Evolutionary conservation across 139 green algal species (phyloP).

Genomic region (Mychonastes homosphaera): DNA sequence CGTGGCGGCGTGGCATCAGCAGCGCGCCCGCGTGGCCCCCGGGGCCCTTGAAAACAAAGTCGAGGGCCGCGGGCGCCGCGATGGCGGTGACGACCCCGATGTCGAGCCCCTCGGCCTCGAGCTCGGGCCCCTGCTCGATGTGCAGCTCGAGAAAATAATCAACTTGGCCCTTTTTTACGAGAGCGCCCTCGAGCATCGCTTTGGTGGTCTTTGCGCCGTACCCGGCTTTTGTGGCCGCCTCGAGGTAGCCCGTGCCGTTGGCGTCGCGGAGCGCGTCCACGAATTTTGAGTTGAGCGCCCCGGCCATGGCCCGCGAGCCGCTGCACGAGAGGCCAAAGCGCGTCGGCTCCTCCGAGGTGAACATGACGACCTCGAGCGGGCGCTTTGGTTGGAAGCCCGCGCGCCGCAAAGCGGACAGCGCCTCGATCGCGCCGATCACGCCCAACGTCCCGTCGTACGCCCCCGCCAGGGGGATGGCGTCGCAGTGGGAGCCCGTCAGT

Average conservation of each 20-base stretch:
- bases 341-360: slow-evolving; percentile 92
- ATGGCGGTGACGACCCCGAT: slow-evolving; percentile 92
- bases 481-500: slow-evolving; percentile 76
- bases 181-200: slow-evolving; percentile 27
- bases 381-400: slow-evolving; percentile 60
- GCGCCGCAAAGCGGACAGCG: slow-evolving; percentile 58
- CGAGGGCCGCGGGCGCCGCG: slow-evolving; percentile 73
- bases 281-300: slow-evolving; percentile 23
- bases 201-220: slow-evolving; percentile 27
- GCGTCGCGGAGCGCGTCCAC: slow-evolving; percentile 52
- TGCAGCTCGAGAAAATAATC: slow-evolving; percentile 92
- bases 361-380: slow-evolving; percentile 89
- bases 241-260: slow-evolving; percentile 66
- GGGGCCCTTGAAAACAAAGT: slow-evolving; percentile 60
- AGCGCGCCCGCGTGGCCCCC: slow-evolving; percentile 76
- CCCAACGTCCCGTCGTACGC: slow-evolving; percentile 90
- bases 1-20: slow-evolving; percentile 75
- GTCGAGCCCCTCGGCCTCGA: slow-evolving; percentile 61
- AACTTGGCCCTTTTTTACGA: slow-evolving; percentile 21
- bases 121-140: slow-evolving; percentile 87
- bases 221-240: slow-evolving; percentile 56
- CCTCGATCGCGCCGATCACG: slow-evolving; percentile 83
- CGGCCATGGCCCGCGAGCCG: slow-evolving; percentile 49
- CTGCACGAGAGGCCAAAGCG: slow-evolving; percentile 82
- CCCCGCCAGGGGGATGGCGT: slow-evolving; percentile 83